Conservation (phyloP, 1,284 basidiomycete species). For the Melanopsichium pennsylvanicum region DNA sequence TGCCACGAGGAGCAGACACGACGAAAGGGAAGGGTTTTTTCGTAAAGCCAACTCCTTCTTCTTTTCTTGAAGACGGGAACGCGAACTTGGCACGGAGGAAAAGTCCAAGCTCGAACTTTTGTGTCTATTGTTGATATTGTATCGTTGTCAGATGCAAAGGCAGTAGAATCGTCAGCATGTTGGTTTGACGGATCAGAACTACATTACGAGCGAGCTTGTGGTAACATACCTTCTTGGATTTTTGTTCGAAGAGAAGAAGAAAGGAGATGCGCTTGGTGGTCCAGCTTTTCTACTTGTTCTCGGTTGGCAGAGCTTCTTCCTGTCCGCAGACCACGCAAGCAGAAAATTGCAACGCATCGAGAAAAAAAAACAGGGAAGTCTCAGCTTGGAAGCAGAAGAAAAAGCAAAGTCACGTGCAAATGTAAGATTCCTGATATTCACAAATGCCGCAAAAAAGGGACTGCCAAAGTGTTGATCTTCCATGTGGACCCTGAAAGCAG, state of each 20-base stretch:
- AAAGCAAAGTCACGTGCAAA: no score
- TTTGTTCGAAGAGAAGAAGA: constrained; percentile 50
- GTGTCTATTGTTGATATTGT: constrained; percentile 26
- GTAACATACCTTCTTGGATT: constrained; percentile 49
- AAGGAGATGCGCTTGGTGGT: constrained; percentile 4
- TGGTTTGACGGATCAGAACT: no score
- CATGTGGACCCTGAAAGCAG: constrained; percentile 23
- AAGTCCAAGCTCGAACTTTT: constrained; percentile 56
- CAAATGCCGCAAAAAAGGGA: no score
- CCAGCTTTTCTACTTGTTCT: constrained; percentile 21
- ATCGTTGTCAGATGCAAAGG: background rate
- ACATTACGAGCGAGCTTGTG: no score
- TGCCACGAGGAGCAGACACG: constrained; percentile 32
- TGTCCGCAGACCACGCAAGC: no score
- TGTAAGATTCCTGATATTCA: no score
- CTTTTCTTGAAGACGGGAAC: constrained; percentile 57
- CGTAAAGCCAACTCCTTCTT: constrained; percentile 25
- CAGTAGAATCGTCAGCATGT: background rate
- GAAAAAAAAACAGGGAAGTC: background rate
- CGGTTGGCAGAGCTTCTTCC: background rate
- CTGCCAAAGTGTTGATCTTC: no score
- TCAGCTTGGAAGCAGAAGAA: background rate
- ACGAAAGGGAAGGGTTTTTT: constrained; percentile 24
- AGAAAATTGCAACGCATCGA: background rate
- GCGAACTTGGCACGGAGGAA: constrained; percentile 54